phyloP scores from a whole-genome alignment of 306 rosid species.

The Quercus gilva region DNA sequence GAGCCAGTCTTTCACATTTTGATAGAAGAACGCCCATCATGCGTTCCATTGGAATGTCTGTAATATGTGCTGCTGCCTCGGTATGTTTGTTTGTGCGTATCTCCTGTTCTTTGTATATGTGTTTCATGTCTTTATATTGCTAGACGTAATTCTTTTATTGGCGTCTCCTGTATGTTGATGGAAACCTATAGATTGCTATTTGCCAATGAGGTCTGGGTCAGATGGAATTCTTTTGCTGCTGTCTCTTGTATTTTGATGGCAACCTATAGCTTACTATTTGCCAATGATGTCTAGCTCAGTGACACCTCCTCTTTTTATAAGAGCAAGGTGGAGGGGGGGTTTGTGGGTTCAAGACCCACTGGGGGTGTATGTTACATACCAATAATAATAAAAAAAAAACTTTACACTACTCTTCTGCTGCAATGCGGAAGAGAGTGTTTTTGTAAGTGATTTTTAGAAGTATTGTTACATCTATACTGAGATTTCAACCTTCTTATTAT shows the following conservation, averaged over 20 bases:
- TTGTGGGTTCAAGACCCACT: too few relatives aligned
- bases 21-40: conserved; percentile 9
- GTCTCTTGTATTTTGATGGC: background rate
- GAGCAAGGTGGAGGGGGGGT: too few relatives aligned
- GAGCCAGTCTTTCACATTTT: background rate
- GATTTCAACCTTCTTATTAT: background rate
- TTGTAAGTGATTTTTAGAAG: background rate
- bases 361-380: too few relatives aligned
- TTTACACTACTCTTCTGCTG: background rate
- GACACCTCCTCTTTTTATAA: too few relatives aligned
- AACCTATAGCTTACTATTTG: background rate
- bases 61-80: conserved; percentile 50
- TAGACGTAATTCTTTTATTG: background rate
- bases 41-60: conserved; percentile 24
- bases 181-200: background rate
- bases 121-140: background rate
- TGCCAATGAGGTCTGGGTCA: too few relatives aligned
- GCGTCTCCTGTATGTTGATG: background rate
- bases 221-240: background rate
- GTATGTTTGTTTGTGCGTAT: conserved; percentile 38
- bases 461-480: background rate
- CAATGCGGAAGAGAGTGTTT: background rate
- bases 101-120: background rate
- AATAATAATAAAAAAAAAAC: too few relatives aligned
- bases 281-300: too few relatives aligned